phyloP scores from a whole-genome alignment of 176 grass and related monocot species.

The Oryza coarctata region DNA sequence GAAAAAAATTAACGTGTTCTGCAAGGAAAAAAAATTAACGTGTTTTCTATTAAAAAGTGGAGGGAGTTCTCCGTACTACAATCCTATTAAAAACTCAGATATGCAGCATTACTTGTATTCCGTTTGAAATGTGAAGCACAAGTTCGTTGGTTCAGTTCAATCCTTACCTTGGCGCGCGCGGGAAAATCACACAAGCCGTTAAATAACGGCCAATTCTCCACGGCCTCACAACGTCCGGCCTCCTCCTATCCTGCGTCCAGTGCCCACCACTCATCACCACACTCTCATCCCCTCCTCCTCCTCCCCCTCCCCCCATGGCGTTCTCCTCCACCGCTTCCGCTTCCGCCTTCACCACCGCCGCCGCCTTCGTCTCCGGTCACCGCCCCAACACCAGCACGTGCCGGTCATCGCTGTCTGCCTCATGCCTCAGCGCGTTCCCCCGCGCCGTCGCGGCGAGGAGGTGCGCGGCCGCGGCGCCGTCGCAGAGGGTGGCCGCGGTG shows the following conservation, averaged over 20 bases:
- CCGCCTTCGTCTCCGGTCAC: slow-evolving; percentile 1
- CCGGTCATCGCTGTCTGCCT: background rate
- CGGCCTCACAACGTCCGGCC: background rate
- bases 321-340: slow-evolving; percentile 13
- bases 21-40: too few relatives aligned
- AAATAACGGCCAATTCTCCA: background rate
- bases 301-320: slow-evolving; percentile 24
- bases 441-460: background rate
- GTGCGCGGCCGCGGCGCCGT: background rate
- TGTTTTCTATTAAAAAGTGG: too few relatives aligned
- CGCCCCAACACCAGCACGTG: background rate
- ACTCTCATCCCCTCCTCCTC: background rate
- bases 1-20: too few relatives aligned
- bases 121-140: too few relatives aligned
- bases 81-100: too few relatives aligned
- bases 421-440: slow-evolving; percentile 1
- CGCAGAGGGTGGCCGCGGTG: background rate
- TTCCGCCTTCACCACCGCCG: background rate
- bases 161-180: background rate
- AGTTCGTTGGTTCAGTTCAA: too few relatives aligned
- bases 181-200: slow-evolving; percentile 7
- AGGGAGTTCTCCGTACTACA: too few relatives aligned
- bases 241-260: slow-evolving; percentile 21
- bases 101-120: too few relatives aligned
- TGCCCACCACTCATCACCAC: slow-evolving; percentile 35